Evolutionary conservation across 805 yeast genomes (phyloP).

Genomic region (Saccharomycopsis malanga): DNA sequence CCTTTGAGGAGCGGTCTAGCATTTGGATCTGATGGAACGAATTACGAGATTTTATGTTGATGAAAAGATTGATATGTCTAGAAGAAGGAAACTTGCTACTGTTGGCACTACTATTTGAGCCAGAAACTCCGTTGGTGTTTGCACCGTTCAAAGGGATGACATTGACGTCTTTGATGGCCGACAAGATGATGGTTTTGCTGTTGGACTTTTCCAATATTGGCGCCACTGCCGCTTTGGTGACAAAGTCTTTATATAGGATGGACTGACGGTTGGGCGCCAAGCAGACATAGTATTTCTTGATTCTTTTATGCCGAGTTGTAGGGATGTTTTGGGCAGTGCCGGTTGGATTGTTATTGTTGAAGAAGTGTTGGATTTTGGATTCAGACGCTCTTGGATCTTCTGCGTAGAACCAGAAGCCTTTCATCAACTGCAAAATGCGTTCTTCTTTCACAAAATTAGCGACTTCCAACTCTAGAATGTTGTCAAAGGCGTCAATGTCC

Average conservation of each 20-base stretch:
- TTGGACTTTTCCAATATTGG: conserved; percentile 11
- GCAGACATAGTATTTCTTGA: conserved; percentile 8
- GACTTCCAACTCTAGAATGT: conserved; percentile 47
- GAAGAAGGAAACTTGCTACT: not conserved
- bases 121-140: not conserved
- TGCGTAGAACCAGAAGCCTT: conserved; percentile 76
- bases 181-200: conserved; percentile 7
- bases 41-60: conserved; percentile 44
- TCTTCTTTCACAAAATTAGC: conserved; percentile 69
- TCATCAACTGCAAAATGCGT: conserved; percentile 60
- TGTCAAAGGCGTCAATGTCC: conserved; percentile 42
- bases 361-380: conserved; percentile 17
- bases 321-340: conserved; percentile 6
- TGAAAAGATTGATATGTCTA: conserved; percentile 3
- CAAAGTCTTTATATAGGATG: conserved; percentile 15
- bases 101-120: not conserved
- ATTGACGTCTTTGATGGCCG: conserved; percentile 10
- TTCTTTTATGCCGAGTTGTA: conserved; percentile 7
- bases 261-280: conserved; percentile 18
- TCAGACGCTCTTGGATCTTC: conserved; percentile 38
- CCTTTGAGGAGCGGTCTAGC: conserved; percentile 35
- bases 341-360: not conserved
- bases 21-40: conserved; percentile 51
- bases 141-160: not conserved
- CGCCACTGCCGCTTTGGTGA: not conserved